Evolutionary conservation across 1,284 basidiomycete species (phyloP), one percentile per base, ranked within the genome.

Genomic region (Naganishia albida): DNA sequence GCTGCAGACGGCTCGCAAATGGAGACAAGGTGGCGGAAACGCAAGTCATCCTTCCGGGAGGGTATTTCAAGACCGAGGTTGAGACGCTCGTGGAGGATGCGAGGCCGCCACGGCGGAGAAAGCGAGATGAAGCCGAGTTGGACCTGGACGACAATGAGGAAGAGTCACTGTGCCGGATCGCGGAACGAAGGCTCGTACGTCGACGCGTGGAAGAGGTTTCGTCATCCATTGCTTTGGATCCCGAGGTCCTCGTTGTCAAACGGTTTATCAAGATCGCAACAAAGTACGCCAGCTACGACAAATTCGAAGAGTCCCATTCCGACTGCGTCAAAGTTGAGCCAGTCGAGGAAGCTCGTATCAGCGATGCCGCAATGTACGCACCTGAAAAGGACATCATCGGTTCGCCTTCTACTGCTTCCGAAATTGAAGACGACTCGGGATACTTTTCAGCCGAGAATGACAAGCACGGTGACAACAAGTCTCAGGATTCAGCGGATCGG

Each of bases 61-160:
- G 51, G 8, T 42, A 51, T 16, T 30, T 20, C 12, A 28, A 62
- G n/a, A 44, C 39, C 30, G 55, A 57, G 20, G 28, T 57, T 8
- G 43, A 38, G 30, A 16, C 42, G 12, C 26, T 34, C 18, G 26
- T 18, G 25, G 49, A 51, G 10, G n/a, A n/a, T n/a, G 6, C 34
- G 25, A 28, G 18, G 30, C 4, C 28, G 2, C 42, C 6, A 23
- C 55, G 55, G 34, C 55, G 43, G n/a, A n/a, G n/a, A 7, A 57
- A 57, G 39, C 55, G 55, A 16, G 25, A 28, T 20, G 57, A 48
- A 25, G 30, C 18, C 2, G 46, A 34, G 16, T 40, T 50, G 34
- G 48, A 51, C 30, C 20, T 20, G 30, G 59, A 42, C 6, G 39
- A 26, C 6, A n/a, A 38, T 2, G 46, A 62, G 10, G 6, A 4